Evolutionary conservation across 2,329 filamentous ascomycete genomes (phyloP), one percentile per base, ranked within the genome.

Genomic region (Trichoderma sp.): DNA sequence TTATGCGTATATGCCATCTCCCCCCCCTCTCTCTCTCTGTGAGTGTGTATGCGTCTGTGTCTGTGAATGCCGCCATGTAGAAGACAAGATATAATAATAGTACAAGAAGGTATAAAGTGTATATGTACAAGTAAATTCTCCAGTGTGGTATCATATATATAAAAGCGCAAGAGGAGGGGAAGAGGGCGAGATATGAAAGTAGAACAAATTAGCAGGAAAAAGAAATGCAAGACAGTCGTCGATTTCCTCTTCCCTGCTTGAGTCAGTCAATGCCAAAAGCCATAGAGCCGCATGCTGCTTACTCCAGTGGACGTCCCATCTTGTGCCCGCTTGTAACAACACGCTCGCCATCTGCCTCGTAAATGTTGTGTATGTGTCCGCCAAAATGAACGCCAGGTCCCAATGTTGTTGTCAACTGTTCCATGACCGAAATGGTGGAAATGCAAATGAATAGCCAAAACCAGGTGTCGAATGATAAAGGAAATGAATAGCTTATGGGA

Each of bases 121-220:
- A 39, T 54, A 66, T 50, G 41, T 57, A 66, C 43, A 63, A 17
- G 51, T 44, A 26, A 34, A 41, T 24, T 55, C 64, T 39, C 52
- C 54, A 56, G 50, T 63, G 21, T 51, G 64, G 64, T 66, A 66
- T 66, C 64, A 63, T 50, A 10, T 34, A 43, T 28, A 50, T 61
- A 56, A 65, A 43, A 15, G 24, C 34, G 44, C 34, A 28, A 61
- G 60, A 56, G 19, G 41, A 30, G 34, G 30, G 17, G 10, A n/a
- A 24, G 59, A 65, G 63, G 44, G 21, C 17, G 24, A 41, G 7
- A 12, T n/a, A 63, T 28, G 30, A 24, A 44, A 3, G 2, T 30
- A 43, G 21, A 44, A 26, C n/a, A 21, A 15, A 30, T 24, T 24
- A 60, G 45, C 24, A 30, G 39, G 34, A 47, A 65, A 50, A 47